phyloP scores from a whole-genome alignment of 768 basidiomycete genomes.

The Phaffia australis region DNA sequence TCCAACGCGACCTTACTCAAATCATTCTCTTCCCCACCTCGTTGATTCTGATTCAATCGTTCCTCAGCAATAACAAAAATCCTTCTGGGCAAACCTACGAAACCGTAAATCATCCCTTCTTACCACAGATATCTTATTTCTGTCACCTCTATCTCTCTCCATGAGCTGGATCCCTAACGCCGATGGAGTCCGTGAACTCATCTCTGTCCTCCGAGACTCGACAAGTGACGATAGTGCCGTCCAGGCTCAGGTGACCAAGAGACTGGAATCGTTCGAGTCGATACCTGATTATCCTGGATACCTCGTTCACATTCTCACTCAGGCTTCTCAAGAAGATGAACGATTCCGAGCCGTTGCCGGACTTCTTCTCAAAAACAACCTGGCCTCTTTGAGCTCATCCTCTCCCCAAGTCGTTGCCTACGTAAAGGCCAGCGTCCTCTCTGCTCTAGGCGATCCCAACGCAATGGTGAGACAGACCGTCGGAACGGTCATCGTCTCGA shows the following conservation, averaged over 20 bases:
- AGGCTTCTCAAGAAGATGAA: slow-evolving; percentile 64
- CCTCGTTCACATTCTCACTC: slow-evolving; percentile 82
- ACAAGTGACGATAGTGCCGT: slow-evolving; percentile 60
- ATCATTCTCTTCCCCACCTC: not conserved
- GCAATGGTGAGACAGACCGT: slow-evolving; percentile 88
- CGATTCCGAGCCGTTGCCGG: slow-evolving; percentile 92
- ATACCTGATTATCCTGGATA: slow-evolving; percentile 92
- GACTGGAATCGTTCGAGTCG: slow-evolving; percentile 47
- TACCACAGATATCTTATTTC: not conserved
- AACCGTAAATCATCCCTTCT: no score
- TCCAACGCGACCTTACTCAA: not conserved
- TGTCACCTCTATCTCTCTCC: not conserved
- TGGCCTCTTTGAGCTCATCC: slow-evolving; percentile 56
- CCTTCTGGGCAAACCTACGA: no score
- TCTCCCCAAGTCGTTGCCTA: slow-evolving; percentile 55
- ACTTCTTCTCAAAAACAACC: slow-evolving; percentile 92
- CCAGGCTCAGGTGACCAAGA: slow-evolving; percentile 69
- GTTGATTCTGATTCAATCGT: no score
- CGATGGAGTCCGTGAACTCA: slow-evolving; percentile 78
- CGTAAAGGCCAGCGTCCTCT: slow-evolving; percentile 36
- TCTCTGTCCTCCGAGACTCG: slow-evolving; percentile 81
- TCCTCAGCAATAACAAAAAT: no score
- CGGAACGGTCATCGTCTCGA: slow-evolving; percentile 80
- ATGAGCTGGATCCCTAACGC: slow-evolving; percentile 76
- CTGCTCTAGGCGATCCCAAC: slow-evolving; percentile 54